A percentile compares a stretch with the other conserved stretches of the same genome.
Conservation (phyloP, 257 asterid genomes). For the Jacaranda copaia region DNA sequence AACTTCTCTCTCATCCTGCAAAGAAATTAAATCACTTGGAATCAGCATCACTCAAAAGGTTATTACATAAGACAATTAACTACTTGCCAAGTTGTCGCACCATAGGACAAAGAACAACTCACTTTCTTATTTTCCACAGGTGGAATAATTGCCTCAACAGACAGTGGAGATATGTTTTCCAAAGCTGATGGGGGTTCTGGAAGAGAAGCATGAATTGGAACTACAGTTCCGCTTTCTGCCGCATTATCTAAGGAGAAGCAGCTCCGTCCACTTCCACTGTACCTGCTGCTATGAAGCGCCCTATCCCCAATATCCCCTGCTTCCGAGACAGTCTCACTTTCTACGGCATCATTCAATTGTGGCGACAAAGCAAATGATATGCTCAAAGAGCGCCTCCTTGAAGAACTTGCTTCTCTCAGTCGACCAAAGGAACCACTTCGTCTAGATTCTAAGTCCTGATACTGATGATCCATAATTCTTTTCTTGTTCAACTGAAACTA, state of each 20-base stretch:
- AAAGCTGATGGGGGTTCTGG: conserved; percentile 32
- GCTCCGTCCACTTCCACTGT: conserved; percentile 56
- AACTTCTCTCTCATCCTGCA: conserved; percentile 55
- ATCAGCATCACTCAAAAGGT: background rate
- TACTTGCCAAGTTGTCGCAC: background rate
- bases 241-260: conserved; percentile 49
- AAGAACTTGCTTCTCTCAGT: conserved; percentile 52
- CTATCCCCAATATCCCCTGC: conserved; percentile 97
- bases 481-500: conserved; percentile 23
- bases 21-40: background rate
- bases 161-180: conserved; percentile 28
- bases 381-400: conserved; percentile 57
- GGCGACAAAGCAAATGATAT: conserved; percentile 40
- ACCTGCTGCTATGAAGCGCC: conserved; percentile 66
- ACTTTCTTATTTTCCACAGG: conserved; percentile 50
- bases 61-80: background rate
- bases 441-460: conserved; percentile 44
- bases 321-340: conserved; percentile 73
- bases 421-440: conserved; percentile 53
- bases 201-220: conserved; percentile 52
- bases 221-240: conserved; percentile 48
- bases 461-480: conserved; percentile 53
- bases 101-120: conserved; percentile 28
- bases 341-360: conserved; percentile 49
- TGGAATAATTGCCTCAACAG: conserved; percentile 43